Conservation (phyloP, 2,329 filamentous ascomycete species). For the Septoria petroselini region DNA sequence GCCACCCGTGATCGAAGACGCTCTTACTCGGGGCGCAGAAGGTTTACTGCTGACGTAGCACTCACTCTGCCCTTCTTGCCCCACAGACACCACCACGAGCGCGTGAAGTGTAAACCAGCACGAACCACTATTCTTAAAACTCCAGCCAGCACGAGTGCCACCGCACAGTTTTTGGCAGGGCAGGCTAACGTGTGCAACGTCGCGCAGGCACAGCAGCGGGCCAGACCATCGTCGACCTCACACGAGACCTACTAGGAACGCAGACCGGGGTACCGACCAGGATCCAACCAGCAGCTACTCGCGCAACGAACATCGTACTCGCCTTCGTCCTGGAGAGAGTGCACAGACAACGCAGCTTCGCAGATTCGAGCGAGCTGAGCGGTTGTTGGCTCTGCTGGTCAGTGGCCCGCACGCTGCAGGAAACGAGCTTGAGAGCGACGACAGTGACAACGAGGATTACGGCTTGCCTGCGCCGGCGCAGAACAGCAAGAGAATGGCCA, state of each 20-base stretch:
- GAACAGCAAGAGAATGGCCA: constrained; percentile 30
- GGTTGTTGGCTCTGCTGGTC: neutral
- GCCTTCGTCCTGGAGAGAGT: too few relatives aligned
- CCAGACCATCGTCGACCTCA: neutral
- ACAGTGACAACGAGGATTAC: neutral
- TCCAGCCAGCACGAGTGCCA: neutral
- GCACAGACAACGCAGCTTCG: neutral
- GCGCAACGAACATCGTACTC: too few relatives aligned
- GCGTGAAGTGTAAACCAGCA: neutral
- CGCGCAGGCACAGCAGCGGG: constrained; percentile 1
- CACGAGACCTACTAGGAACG: neutral
- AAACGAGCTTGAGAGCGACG: constrained; percentile 2
- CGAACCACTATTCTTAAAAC: neutral
- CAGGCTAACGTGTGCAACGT: constrained; percentile 3
- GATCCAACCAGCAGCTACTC: neutral
- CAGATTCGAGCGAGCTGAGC: neutral
- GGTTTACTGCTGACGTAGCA: constrained; percentile 4
- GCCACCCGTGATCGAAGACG: neutral
- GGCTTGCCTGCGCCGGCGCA: constrained; percentile 1
- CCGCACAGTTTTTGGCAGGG: neutral
- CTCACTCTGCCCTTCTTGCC: constrained; percentile 4
- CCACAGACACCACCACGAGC: constrained; percentile 6
- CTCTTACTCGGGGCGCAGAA: neutral
- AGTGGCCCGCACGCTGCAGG: neutral
- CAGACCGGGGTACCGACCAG: neutral